Percentiles rank a stretch among this genome's conserved stretches.
These are phyloP conservation scores for Aspergillus floridensis DNA, from an alignment of 2,329 filamentous ascomycete genomes.

Conservation along the genomic window DNA sequence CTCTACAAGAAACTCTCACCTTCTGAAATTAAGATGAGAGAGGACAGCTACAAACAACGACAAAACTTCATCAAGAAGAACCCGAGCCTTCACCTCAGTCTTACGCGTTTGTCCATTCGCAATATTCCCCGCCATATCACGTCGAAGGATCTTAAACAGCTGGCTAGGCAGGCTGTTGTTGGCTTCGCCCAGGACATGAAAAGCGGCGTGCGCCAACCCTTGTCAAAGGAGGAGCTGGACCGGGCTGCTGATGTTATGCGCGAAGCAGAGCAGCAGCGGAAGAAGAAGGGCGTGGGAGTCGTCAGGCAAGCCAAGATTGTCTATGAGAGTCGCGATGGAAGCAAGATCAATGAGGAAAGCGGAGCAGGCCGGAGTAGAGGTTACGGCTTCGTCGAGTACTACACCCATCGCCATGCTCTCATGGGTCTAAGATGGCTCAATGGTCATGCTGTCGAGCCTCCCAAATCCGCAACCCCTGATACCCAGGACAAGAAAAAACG, in stretches of 20 bases:
- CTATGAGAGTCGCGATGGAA: conserved; percentile 81
- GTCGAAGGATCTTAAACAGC: conserved; percentile 84
- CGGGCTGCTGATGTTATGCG: conserved; percentile 78
- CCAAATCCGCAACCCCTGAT: conserved; percentile 31
- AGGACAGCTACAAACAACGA: conserved; percentile 80
- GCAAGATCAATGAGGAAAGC: conserved; percentile 73
- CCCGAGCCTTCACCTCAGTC: conserved; percentile 79
- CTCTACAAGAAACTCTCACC: conserved; percentile 73
- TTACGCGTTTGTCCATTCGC: conserved; percentile 85
- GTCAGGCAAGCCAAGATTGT: conserved; percentile 93
- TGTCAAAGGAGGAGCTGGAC: conserved; percentile 85
- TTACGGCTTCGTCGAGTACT: conserved; percentile 97
- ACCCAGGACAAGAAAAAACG: conserved; percentile 75
- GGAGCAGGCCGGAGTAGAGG: conserved; percentile 83
- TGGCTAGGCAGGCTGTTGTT: conserved; percentile 88
- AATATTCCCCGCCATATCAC: conserved; percentile 82
- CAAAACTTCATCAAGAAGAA: conserved; percentile 90
- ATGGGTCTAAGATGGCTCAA: conserved; percentile 96
- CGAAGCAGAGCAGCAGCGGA: conserved; percentile 75
- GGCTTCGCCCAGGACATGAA: conserved; percentile 92
- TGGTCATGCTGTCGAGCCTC: conserved; percentile 59
- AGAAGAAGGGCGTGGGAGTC: conserved; percentile 77
- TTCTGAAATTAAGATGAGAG: conserved; percentile 81
- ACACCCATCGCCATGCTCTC: conserved; percentile 85
- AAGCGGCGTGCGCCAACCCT: conserved; percentile 66